Percentiles rank a stretch among this genome's conserved stretches.
These are phyloP conservation scores for Blastobotrys terrestris DNA, from an alignment of 805 yeast species.

Conservation along the genomic window DNA sequence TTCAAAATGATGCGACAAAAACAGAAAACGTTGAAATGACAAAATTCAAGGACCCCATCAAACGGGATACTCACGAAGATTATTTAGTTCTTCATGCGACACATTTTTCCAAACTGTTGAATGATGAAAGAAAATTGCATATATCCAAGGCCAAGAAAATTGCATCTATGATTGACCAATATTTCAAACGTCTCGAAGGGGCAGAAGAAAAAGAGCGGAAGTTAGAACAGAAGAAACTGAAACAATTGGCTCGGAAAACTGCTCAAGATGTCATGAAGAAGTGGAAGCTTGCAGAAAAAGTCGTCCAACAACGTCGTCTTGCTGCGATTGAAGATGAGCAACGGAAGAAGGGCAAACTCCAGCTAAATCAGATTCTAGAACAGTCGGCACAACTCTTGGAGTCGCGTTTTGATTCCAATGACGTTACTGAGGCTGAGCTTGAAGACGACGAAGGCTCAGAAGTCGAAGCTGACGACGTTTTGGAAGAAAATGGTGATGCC, in stretches of 20 bases:
- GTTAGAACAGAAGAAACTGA: conserved; percentile 66
- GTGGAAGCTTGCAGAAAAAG: conserved; percentile 84
- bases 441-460: conserved; percentile 28
- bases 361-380: conserved; percentile 78
- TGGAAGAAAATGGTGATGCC: conserved; percentile 19
- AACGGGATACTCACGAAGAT: conserved; percentile 42
- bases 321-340: conserved; percentile 61
- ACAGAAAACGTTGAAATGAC: conserved; percentile 3
- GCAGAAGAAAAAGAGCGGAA: conserved; percentile 77
- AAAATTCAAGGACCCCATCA: conserved; percentile 44
- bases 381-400: conserved; percentile 87
- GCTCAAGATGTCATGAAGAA: conserved; percentile 80
- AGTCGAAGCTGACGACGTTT: conserved; percentile 23
- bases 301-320: conserved; percentile 66
- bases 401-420: conserved; percentile 45
- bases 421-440: conserved; percentile 31
- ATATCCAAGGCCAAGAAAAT: conserved; percentile 64
- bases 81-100: conserved; percentile 72
- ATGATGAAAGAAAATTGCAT: conserved; percentile 57
- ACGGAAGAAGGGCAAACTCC: conserved; percentile 76
- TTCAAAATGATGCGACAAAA: conserved; percentile 8
- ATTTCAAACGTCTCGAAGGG: conserved; percentile 80
- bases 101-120: conserved; percentile 61
- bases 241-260: conserved; percentile 70
- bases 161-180: conserved; percentile 76